phyloP scores from a whole-genome alignment of 371 early-diverging fungal species.

The Mucor mucedo region DNA sequence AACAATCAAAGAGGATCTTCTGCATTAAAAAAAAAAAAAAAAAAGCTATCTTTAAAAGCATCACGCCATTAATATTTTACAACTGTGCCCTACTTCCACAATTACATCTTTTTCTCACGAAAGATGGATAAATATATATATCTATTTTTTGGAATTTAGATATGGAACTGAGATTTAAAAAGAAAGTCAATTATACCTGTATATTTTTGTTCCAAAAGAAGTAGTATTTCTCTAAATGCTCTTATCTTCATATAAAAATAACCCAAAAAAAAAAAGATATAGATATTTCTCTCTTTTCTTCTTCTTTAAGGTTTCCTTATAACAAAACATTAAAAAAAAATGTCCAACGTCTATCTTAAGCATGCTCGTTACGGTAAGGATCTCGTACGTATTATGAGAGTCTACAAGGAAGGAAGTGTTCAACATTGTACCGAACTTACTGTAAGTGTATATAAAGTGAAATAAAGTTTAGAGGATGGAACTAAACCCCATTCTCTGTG shows the following conservation, averaged over 20 bases:
- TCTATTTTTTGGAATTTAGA: too few species aligned
- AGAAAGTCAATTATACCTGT: conserved; percentile 11
- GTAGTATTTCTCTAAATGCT: too few species aligned
- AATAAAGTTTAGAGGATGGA: too few species aligned
- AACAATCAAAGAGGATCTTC: too few species aligned
- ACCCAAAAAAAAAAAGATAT: neutral
- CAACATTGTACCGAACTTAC: conserved; percentile 82
- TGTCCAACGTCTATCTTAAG: conserved; percentile 56
- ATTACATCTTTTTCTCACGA: neutral
- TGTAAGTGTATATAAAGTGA: conserved; percentile 34
- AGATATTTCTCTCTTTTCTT: conserved; percentile 5
- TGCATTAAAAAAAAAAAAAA: too few species aligned
- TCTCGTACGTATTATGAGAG: conserved; percentile 78
- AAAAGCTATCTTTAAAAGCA: neutral
- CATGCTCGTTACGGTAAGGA: conserved; percentile 79
- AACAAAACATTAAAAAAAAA: conserved; percentile 5
- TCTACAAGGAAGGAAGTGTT: conserved; percentile 65
- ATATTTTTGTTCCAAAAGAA: conserved; percentile 3
- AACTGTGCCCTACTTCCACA: too few species aligned
- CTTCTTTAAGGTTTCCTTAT: conserved; percentile 6
- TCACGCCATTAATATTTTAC: conserved; percentile 11
- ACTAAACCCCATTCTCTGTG: too few species aligned
- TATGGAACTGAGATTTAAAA: conserved; percentile 3
- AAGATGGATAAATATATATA: neutral
- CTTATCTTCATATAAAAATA: neutral